A percentile compares a stretch with the other conserved stretches of the same genome.
These are phyloP conservation scores for Adenanthera pavonina DNA, from an alignment of 306 rosid genomes.

Conservation along the genomic window DNA sequence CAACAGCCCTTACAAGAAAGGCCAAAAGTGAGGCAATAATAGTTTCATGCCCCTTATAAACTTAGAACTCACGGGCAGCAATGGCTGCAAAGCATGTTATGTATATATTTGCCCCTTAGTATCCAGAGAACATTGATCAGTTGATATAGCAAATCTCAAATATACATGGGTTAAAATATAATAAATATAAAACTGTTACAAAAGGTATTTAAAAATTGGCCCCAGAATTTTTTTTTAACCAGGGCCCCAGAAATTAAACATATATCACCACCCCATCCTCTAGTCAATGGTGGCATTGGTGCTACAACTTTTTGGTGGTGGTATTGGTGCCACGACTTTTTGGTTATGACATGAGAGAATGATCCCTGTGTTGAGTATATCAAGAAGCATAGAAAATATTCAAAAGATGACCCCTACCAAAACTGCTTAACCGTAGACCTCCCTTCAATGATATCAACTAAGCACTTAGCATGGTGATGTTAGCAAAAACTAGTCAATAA, in stretches of 20 bases:
- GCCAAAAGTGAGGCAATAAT: not conserved
- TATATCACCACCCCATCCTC: not conserved
- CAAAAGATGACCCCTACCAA: constrained; percentile 23
- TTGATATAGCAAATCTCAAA: not conserved
- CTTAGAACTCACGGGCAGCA: constrained; percentile 3
- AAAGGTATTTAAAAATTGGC: not conserved
- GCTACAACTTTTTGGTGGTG: not conserved
- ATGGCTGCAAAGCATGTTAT: not conserved
- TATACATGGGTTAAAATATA: not conserved
- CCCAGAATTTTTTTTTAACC: not conserved
- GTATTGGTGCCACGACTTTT: not conserved
- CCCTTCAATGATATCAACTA: constrained; percentile 21
- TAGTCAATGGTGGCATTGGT: not conserved
- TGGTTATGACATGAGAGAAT: not conserved
- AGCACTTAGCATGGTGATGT: not conserved
- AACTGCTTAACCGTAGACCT: not conserved
- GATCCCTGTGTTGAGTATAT: not conserved
- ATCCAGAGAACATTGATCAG: not conserved
- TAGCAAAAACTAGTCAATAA: constrained; percentile 23
- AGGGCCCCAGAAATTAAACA: too few relatives aligned
- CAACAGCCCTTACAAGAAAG: not conserved
- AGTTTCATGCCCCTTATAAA: not conserved
- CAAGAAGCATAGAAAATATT: constrained; percentile 8
- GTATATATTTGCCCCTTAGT: not conserved
- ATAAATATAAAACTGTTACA: not conserved